Evolutionary conservation across 192 early-diverging fungal species (phyloP).

Genomic region (Phycomyces blakesleeanus): DNA sequence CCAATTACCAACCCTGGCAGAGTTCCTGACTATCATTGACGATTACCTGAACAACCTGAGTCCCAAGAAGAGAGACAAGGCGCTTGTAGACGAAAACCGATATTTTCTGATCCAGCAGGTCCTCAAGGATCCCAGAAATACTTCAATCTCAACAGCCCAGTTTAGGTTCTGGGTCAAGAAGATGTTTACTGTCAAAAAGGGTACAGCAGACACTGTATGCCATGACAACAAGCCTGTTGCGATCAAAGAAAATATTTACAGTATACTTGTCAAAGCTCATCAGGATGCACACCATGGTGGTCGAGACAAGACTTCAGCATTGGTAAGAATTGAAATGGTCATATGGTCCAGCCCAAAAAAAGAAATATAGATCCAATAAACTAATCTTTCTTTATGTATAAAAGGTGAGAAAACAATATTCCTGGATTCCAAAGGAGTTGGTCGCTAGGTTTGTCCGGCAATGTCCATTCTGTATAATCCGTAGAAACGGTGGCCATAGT

Average conservation of each 20-base stretch:
- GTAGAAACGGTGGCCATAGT: slow-evolving; percentile 30
- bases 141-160: slow-evolving; percentile 50
- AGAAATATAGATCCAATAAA: no score
- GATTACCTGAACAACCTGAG: slow-evolving; percentile 47
- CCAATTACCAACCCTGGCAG: slow-evolving; percentile 42
- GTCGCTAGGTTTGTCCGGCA: slow-evolving; percentile 36
- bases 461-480: slow-evolving; percentile 38
- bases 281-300: slow-evolving; percentile 50
- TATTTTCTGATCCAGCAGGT: slow-evolving; percentile 52
- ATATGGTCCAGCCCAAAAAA: not conserved
- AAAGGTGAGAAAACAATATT: slow-evolving; percentile 35
- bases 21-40: slow-evolving; percentile 43
- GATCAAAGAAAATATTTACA: slow-evolving; percentile 48
- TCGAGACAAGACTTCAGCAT: slow-evolving; percentile 54
- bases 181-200: slow-evolving; percentile 44
- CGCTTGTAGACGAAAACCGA: slow-evolving; percentile 42
- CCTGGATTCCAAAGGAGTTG: slow-evolving; percentile 40
- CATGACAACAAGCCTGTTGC: slow-evolving; percentile 53
- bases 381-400: not conserved
- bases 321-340: slow-evolving; percentile 28
- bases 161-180: slow-evolving; percentile 58
- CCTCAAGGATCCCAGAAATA: slow-evolving; percentile 47
- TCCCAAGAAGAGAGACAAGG: slow-evolving; percentile 53
- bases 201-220: slow-evolving; percentile 40
- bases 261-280: slow-evolving; percentile 48